phyloP scores from a whole-genome alignment of 2,329 filamentous ascomycete genomes.

The Talaromyces rugulosus region DNA sequence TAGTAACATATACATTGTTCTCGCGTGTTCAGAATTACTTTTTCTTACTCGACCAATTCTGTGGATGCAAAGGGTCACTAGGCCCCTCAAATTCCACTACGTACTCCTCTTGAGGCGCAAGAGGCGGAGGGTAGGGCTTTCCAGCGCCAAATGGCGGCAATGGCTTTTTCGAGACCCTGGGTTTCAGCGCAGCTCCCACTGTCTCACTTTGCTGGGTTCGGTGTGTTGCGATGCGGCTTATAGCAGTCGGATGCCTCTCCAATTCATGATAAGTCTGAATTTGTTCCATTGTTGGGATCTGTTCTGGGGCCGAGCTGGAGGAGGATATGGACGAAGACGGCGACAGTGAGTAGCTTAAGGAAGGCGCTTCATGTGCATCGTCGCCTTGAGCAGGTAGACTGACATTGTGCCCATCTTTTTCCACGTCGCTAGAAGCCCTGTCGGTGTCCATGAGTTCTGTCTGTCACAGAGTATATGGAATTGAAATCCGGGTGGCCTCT shows the following conservation, averaged over 20 bases:
- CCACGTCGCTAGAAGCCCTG: constrained; percentile 30
- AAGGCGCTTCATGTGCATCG: constrained; percentile 12
- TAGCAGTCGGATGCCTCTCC: constrained; percentile 34
- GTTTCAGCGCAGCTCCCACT: constrained; percentile 32
- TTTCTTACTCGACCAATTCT: constrained; percentile 78
- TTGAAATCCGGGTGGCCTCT: neutral
- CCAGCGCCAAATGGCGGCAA: constrained; percentile 47
- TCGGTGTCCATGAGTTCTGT: constrained; percentile 31
- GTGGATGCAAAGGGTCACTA: constrained; percentile 76
- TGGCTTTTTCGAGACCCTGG: constrained; percentile 26
- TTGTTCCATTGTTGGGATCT: constrained; percentile 24
- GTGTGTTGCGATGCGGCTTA: constrained; percentile 39
- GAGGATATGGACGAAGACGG: constrained; percentile 20
- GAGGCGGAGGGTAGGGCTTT: constrained; percentile 53
- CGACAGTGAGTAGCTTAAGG: constrained; percentile 15
- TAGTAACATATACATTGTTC: neutral
- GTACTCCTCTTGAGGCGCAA: constrained; percentile 57
- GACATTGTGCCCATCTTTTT: constrained; percentile 33
- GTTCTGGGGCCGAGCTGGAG: constrained; percentile 21
- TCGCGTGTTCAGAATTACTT: constrained; percentile 53
- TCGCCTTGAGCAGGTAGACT: constrained; percentile 17
- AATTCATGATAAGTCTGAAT: constrained; percentile 32
- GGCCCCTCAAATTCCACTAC: constrained; percentile 74
- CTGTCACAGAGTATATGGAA: neutral
- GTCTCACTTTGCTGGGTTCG: constrained; percentile 40